Percentiles rank a stretch among this genome's conserved stretches.
These are phyloP conservation scores for Pulicaria dysenterica DNA, from an alignment of 129 eudicot species.

Conservation along the genomic window DNA sequence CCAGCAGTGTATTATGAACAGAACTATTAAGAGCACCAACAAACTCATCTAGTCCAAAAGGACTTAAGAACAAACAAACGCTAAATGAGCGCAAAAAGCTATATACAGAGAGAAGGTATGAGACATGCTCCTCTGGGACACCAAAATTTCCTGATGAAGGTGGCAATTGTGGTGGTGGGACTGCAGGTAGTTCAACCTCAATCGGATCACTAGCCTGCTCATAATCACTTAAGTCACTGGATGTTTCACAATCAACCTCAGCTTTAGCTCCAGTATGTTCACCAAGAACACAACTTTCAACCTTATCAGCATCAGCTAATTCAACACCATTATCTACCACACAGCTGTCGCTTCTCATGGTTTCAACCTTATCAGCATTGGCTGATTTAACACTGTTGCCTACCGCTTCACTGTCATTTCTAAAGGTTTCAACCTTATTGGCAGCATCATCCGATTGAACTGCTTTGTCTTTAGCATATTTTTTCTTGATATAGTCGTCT, in stretches of 20 bases:
- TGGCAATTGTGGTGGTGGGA: constrained; percentile 79
- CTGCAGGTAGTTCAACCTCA: constrained; percentile 56
- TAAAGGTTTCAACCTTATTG: constrained; percentile 17
- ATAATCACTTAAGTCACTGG: constrained; percentile 58
- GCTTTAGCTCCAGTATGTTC: constrained; percentile 35
- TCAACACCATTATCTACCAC: constrained; percentile 30
- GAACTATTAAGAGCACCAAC: constrained; percentile 85
- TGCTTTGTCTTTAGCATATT: constrained; percentile 30
- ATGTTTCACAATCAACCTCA: constrained; percentile 51
- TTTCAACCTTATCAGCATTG: constrained; percentile 36
- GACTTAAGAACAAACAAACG: constrained; percentile 73
- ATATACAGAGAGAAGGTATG: constrained; percentile 76
- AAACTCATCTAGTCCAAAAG: constrained; percentile 92
- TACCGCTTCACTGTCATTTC: not conserved
- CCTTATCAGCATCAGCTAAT: constrained; percentile 36
- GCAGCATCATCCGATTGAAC: constrained; percentile 7
- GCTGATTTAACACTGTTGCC: constrained; percentile 28
- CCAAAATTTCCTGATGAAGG: constrained; percentile 86
- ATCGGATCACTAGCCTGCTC: constrained; percentile 38
- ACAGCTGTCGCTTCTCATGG: constrained; percentile 18
- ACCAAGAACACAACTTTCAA: constrained; percentile 32
- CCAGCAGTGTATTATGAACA: constrained; percentile 72
- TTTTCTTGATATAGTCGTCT: constrained; percentile 50
- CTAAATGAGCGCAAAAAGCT: constrained; percentile 89
- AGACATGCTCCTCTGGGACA: constrained; percentile 72